Evolutionary conservation across 2,329 filamentous ascomycete genomes (phyloP).

Genomic region (Huntiella decipiens): DNA sequence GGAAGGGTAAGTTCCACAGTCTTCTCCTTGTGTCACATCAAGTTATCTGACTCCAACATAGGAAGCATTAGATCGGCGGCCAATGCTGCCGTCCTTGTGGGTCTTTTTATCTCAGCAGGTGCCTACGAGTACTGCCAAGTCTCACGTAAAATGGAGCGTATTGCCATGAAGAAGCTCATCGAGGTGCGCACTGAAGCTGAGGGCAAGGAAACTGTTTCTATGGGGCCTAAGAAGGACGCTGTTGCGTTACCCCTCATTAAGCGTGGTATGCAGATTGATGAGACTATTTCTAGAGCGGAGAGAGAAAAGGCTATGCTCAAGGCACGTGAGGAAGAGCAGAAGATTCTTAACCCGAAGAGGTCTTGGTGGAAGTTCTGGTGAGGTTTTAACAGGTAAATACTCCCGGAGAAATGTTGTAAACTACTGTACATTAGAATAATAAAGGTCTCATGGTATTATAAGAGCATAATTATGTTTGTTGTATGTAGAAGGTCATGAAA

Average conservation of each 20-base stretch:
- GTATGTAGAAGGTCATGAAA: not conserved
- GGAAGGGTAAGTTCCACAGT: conserved; percentile 41
- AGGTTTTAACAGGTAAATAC: not conserved
- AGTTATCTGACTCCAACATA: conserved; percentile 14
- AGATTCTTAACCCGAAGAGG: conserved; percentile 16
- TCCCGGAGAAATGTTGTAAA: not conserved
- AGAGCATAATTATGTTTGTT: too few species aligned
- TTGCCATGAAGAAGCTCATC: conserved; percentile 69
- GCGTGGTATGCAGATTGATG: conserved; percentile 2
- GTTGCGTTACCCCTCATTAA: conserved; percentile 1
- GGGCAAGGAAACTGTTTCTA: conserved; percentile 22
- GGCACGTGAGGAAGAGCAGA: conserved; percentile 18
- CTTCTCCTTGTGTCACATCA: conserved; percentile 3
- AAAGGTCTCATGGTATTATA: too few species aligned
- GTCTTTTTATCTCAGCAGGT: conserved; percentile 47
- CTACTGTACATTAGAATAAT: too few species aligned
- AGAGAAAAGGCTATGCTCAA: conserved; percentile 12
- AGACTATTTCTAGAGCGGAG: conserved; percentile 4
- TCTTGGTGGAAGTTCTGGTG: conserved; percentile 41
- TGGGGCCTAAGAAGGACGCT: conserved; percentile 5
- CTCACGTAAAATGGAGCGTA: conserved; percentile 51
- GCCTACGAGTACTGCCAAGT: conserved; percentile 76
- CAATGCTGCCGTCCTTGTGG: conserved; percentile 73
- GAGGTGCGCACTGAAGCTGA: conserved; percentile 42
- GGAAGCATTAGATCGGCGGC: conserved; percentile 46